phyloP scores from a whole-genome alignment of 176 grass and related monocot species.

The Carex myosuroides region DNA sequence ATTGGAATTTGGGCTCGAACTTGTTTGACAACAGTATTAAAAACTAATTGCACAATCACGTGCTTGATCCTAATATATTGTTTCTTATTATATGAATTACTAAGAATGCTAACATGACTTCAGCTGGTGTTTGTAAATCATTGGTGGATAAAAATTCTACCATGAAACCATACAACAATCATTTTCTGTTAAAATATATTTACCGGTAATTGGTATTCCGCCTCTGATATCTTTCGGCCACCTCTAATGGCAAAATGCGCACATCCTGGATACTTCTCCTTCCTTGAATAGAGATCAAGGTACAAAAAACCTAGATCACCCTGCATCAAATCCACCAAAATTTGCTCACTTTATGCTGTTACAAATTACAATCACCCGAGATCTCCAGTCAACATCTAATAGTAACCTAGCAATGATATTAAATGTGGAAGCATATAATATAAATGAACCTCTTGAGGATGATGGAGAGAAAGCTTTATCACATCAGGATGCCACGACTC shows the following conservation, averaged over 20 bases:
- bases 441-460: slow-evolving; percentile 43
- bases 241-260: slow-evolving; percentile 97
- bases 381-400: not conserved
- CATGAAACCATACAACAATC: not conserved
- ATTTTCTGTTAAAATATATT: not conserved
- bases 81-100: not conserved
- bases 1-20: not conserved
- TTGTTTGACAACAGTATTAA: no score
- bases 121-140: not conserved
- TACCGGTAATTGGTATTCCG: slow-evolving; percentile 79
- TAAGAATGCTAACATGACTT: not conserved
- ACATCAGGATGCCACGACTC: slow-evolving; percentile 98
- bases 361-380: not conserved
- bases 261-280: slow-evolving; percentile 81
- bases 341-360: not conserved
- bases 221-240: slow-evolving; percentile 50
- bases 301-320: slow-evolving; percentile 93
- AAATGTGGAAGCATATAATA: not conserved
- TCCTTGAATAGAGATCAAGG: slow-evolving; percentile 92
- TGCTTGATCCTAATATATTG: not conserved
- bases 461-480: slow-evolving; percentile 85
- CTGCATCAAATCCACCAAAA: slow-evolving; percentile 27
- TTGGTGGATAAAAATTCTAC: not conserved
- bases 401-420: not conserved
- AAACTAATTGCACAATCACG: no score